Evolutionary conservation across 129 eudicot species (phyloP).

Genomic region (Scalesia atractyloides): DNA sequence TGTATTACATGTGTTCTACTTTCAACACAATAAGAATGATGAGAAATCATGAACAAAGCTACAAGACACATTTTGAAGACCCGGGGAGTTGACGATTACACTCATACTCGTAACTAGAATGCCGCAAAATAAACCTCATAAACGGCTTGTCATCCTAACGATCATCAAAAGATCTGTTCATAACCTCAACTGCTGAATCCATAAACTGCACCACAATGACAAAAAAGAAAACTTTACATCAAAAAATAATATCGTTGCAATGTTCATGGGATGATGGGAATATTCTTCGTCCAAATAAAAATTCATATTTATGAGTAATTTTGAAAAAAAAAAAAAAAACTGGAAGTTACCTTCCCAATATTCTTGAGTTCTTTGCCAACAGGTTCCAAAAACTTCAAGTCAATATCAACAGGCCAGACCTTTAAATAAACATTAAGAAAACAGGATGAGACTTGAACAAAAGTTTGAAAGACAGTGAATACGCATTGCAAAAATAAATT

Average conservation of each 20-base stretch:
- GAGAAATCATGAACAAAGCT: slow-evolving; percentile 21
- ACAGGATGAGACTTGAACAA: slow-evolving; percentile 11
- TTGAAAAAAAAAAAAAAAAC: background rate
- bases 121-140: slow-evolving; percentile 11
- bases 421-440: slow-evolving; percentile 24
- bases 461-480: background rate
- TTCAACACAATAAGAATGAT: slow-evolving; percentile 24
- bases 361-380: slow-evolving; percentile 82
- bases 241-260: background rate
- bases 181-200: slow-evolving; percentile 82
- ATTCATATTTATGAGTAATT: background rate
- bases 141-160: slow-evolving; percentile 42
- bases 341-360: slow-evolving; percentile 67
- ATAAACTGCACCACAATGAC: slow-evolving; percentile 64
- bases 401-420: slow-evolving; percentile 89
- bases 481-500: background rate
- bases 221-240: slow-evolving; percentile 3
- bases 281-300: background rate
- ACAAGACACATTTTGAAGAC: slow-evolving; percentile 15
- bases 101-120: slow-evolving; percentile 19
- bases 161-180: slow-evolving; percentile 79
- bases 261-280: background rate
- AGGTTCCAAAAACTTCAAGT: slow-evolving; percentile 86
- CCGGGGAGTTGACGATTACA: slow-evolving; percentile 21
- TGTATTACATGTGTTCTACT: slow-evolving; percentile 23